phyloP scores from a whole-genome alignment of 176 grass and related monocot species.

The Ensete glaucum region DNA sequence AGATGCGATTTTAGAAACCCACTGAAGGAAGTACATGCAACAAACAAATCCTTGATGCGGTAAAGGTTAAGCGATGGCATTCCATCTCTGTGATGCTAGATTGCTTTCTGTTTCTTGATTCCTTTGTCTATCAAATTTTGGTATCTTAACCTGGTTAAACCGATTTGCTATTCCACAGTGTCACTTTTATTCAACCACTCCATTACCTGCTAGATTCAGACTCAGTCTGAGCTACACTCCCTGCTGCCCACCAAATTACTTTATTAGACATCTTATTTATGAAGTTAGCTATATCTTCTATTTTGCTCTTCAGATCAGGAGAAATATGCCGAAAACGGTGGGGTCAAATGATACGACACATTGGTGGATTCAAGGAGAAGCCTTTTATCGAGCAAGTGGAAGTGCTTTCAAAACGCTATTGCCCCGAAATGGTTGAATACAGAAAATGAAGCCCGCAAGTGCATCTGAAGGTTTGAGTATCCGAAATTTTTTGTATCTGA shows the following conservation, averaged over 20 bases:
- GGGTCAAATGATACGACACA: constrained; percentile 55
- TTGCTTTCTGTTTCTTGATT: too few species aligned
- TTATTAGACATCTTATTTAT: background rate
- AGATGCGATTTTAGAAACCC: too few species aligned
- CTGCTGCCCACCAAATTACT: background rate
- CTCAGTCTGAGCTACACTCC: background rate
- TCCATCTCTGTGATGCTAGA: too few species aligned
- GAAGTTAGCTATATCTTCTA: background rate
- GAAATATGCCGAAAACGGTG: constrained; percentile 54
- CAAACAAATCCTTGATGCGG: too few species aligned
- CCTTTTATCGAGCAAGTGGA: constrained; percentile 71
- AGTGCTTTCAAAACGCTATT: constrained; percentile 45
- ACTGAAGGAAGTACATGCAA: too few species aligned
- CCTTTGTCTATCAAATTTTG: too few species aligned
- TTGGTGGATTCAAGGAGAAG: constrained; percentile 45
- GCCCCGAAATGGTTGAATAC: constrained; percentile 54
- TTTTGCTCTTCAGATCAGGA: constrained; percentile 37
- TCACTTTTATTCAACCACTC: too few species aligned
- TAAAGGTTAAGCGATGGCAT: too few species aligned
- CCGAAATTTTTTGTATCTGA: background rate
- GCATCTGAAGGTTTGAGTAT: background rate
- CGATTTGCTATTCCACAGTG: too few species aligned
- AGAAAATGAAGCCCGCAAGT: constrained; percentile 21
- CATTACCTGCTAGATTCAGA: too few species aligned
- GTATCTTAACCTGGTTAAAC: too few species aligned